Base-by-base conservation (phyloP, 164 flowering plant genomes). In the Euptelea pleiosperma region DNA sequence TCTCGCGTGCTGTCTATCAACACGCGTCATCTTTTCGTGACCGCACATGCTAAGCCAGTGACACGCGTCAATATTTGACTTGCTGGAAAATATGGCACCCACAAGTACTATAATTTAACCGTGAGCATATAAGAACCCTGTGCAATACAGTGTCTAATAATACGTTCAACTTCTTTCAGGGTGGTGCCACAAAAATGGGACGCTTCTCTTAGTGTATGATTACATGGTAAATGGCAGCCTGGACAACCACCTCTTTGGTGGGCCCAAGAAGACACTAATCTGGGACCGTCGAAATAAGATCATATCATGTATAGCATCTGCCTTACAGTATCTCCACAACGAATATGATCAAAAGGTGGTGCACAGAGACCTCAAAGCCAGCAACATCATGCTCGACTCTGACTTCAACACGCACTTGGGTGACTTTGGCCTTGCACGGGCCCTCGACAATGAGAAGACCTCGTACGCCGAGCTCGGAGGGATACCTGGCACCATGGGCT, bases 181-280 rank as follows among this genome's bases (percentile, higher is more conserved):
- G 0, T 87, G 95, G 95, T 81, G 91, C 55, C 75, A 87, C 71
- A 72, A 76, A 63, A 77, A 68, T 7, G 77, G 76, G 16, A 73
- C 60, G 64, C 76, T 87, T 7, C 79, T 85, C 0, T 51, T 87
- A 28, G 82, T 87, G 8, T 87, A 85, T 46, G 95, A 85, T 18
- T 85, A 45, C 78, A 82, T 88, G 91, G 81, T 86, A 0, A 88
- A 85, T 55, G 91, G 96, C 0, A 88, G 96, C 65, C 61, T 88
- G 19, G 92, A 85, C 61, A 65, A 58, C 36, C 78, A 83, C 75
- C 65, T 88, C 16, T 83, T 76, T 43, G 63, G 35, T 0, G 67
- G 41, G 3, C 31, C 68, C 4, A 44, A 65, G 34, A 41, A 37
- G 28, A 66, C 22, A 4, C 60, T 88, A 10, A 64, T 55, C 36